Conservation (phyloP, 2,329 filamentous ascomycete genomes). For the Emydomyces testavorans region DNA sequence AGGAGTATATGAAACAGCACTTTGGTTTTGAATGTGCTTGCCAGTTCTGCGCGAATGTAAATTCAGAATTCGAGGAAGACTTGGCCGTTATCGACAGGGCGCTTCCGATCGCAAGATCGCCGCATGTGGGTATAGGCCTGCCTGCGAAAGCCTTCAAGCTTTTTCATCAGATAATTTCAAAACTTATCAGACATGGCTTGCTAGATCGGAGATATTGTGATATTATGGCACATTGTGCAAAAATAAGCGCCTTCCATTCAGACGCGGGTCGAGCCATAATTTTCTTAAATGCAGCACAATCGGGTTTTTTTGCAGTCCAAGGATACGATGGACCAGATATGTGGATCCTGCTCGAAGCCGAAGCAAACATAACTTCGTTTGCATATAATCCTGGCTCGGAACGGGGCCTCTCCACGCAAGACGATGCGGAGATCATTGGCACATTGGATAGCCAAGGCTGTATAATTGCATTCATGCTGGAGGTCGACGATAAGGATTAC, state of each 20-base stretch:
- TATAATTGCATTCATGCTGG: constrained; percentile 8
- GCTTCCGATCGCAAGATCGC: constrained; percentile 4
- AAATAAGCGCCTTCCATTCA: constrained; percentile 20
- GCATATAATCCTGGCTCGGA: background rate
- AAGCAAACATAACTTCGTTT: background rate
- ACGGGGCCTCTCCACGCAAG: background rate
- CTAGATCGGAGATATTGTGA: constrained; percentile 16
- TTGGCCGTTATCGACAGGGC: constrained; percentile 12
- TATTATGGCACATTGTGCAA: constrained; percentile 19
- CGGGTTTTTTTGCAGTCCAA: constrained; percentile 13
- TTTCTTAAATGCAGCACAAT: constrained; percentile 18
- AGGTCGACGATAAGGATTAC: background rate
- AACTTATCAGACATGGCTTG: constrained; percentile 4
- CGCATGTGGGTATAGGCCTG: constrained; percentile 6
- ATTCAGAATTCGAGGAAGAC: constrained; percentile 11
- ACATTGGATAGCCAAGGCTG: background rate
- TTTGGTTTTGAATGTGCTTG: constrained; percentile 23
- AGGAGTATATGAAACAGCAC: constrained; percentile 7
- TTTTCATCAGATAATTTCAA: constrained; percentile 11
- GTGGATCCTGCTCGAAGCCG: background rate
- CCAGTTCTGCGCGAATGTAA: constrained; percentile 16
- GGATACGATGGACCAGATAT: constrained; percentile 10
- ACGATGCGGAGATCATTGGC: background rate
- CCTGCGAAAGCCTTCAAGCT: constrained; percentile 16
- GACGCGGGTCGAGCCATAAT: constrained; percentile 18